Percentiles rank a stretch among this genome's conserved stretches.
These are phyloP conservation scores for Cordyceps tenuipes DNA, from an alignment of 2,329 filamentous ascomycete species.

Conservation along the genomic window DNA sequence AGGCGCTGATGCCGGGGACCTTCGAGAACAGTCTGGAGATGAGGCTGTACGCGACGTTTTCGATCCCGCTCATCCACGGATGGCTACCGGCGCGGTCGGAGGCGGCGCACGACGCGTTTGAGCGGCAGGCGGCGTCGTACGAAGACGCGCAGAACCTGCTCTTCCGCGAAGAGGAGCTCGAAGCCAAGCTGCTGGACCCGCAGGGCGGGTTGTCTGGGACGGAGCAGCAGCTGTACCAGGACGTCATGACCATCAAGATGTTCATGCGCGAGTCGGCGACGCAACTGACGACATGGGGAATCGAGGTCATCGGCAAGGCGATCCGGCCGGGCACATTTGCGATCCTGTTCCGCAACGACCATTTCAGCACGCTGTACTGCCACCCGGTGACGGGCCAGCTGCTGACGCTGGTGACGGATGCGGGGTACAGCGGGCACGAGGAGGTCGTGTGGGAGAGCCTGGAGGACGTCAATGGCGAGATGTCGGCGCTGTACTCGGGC, in stretches of 20 bases:
- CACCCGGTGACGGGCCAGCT: slow-evolving; percentile 70
- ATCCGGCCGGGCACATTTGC: slow-evolving; percentile 72
- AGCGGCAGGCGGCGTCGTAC: slow-evolving; percentile 70
- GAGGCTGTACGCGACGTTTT: slow-evolving; percentile 83
- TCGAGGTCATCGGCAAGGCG: slow-evolving; percentile 63
- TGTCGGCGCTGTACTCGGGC: slow-evolving; percentile 77
- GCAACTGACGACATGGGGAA: slow-evolving; percentile 74
- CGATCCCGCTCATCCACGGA: slow-evolving; percentile 81
- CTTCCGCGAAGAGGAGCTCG: slow-evolving; percentile 81
- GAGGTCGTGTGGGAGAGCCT: slow-evolving; percentile 96
- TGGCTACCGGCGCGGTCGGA: slow-evolving; percentile 72
- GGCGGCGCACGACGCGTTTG: slow-evolving; percentile 59
- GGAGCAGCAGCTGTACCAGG: slow-evolving; percentile 73
- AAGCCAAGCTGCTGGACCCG: slow-evolving; percentile 55
- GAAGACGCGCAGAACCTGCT: slow-evolving; percentile 87
- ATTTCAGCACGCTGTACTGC: slow-evolving; percentile 90
- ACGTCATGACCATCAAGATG: slow-evolving; percentile 74
- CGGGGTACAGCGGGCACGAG: slow-evolving; percentile 77
- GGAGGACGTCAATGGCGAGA: slow-evolving; percentile 76
- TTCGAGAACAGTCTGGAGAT: slow-evolving; percentile 88
- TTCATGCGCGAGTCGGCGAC: slow-evolving; percentile 77
- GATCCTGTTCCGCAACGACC: slow-evolving; percentile 93
- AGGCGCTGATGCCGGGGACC: slow-evolving; percentile 51
- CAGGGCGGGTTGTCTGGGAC: slow-evolving; percentile 51
- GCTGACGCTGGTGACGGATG: slow-evolving; percentile 82